Conservation (phyloP, 345 rosid species). For the Mangifera indica region DNA sequence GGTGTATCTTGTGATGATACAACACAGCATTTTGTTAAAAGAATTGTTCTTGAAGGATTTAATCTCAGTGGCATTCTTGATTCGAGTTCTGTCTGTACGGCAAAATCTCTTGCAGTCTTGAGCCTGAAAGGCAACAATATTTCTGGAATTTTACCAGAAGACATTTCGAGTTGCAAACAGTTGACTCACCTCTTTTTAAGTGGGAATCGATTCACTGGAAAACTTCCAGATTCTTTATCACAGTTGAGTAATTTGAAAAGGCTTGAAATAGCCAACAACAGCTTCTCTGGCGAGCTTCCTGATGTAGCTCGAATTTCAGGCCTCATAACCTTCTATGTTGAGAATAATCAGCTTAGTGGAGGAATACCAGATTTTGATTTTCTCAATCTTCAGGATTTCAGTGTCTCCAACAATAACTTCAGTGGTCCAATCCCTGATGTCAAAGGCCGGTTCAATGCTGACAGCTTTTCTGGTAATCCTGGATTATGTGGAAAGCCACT, state of each 20-base stretch:
- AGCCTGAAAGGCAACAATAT: slow-evolving; percentile 46
- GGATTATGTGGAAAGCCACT: slow-evolving; percentile 44
- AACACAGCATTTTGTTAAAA: slow-evolving; percentile 27
- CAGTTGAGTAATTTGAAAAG: slow-evolving; percentile 45
- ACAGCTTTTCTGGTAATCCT: slow-evolving; percentile 50
- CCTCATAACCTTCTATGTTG: slow-evolving; percentile 38
- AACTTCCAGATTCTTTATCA: slow-evolving; percentile 42
- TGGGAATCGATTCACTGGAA: slow-evolving; percentile 43
- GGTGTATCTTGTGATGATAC: slow-evolving; percentile 40
- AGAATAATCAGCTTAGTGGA: slow-evolving; percentile 48
- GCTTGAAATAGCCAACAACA: slow-evolving; percentile 42
- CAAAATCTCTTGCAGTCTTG: slow-evolving; percentile 33
- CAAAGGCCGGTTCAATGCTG: slow-evolving; percentile 31
- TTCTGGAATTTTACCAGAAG: slow-evolving; percentile 35
- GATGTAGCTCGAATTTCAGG: slow-evolving; percentile 40
- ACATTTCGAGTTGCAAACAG: slow-evolving; percentile 42
- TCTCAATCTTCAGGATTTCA: slow-evolving; percentile 40
- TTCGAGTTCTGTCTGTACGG: slow-evolving; percentile 35
- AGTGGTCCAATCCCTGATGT: slow-evolving; percentile 52
- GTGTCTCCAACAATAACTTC: slow-evolving; percentile 60
- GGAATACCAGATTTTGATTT: slow-evolving; percentile 45
- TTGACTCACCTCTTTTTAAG: slow-evolving; percentile 44
- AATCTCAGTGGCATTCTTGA: slow-evolving; percentile 47
- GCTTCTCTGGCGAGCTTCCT: slow-evolving; percentile 45
- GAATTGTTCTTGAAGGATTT: slow-evolving; percentile 44